These are phyloP conservation scores for Naganishia onofrii DNA, from an alignment of 768 basidiomycete genomes.

Conservation along the genomic window DNA sequence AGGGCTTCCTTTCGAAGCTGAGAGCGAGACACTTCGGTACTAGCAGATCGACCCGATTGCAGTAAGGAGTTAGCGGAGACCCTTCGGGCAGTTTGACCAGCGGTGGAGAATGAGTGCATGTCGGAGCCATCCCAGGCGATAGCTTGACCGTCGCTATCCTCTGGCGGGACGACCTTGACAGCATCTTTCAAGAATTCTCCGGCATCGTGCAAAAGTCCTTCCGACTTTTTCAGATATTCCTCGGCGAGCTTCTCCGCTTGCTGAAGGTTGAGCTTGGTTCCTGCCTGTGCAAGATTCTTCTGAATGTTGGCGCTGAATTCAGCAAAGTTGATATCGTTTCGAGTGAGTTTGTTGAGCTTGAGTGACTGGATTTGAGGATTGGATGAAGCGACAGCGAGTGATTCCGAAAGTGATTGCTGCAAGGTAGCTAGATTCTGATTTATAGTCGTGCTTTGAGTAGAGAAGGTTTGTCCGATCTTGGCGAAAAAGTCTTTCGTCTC, in stretches of 20 bases:
- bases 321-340: slow-evolving; percentile 54
- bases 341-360: slow-evolving; percentile 65
- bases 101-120: slow-evolving; percentile 71
- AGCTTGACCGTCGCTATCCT: slow-evolving; percentile 58
- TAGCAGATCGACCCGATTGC: slow-evolving; percentile 35
- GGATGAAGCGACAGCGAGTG: slow-evolving; percentile 34
- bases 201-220: slow-evolving; percentile 54
- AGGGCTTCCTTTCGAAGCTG: slow-evolving; percentile 67
- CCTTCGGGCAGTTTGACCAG: background rate
- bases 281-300: slow-evolving; percentile 58
- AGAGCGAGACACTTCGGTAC: slow-evolving; percentile 56
- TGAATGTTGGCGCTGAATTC: slow-evolving; percentile 71
- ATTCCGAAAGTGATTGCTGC: slow-evolving; percentile 35
- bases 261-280: slow-evolving; percentile 55
- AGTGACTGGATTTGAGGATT: slow-evolving; percentile 48
- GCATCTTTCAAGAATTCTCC: slow-evolving; percentile 71
- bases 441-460: slow-evolving; percentile 39
- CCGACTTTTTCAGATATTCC: slow-evolving; percentile 70
- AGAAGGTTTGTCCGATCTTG: slow-evolving; percentile 38
- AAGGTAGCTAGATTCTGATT: slow-evolving; percentile 39
- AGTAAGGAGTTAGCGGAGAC: background rate
- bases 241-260: slow-evolving; percentile 62
- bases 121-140: slow-evolving; percentile 76
- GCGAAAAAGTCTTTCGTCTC: slow-evolving; percentile 30
- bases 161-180: slow-evolving; percentile 87